Evolutionary conservation across 495 filamentous ascomycete species (phyloP).

Genomic region (Saxophila tyrrhenica): DNA sequence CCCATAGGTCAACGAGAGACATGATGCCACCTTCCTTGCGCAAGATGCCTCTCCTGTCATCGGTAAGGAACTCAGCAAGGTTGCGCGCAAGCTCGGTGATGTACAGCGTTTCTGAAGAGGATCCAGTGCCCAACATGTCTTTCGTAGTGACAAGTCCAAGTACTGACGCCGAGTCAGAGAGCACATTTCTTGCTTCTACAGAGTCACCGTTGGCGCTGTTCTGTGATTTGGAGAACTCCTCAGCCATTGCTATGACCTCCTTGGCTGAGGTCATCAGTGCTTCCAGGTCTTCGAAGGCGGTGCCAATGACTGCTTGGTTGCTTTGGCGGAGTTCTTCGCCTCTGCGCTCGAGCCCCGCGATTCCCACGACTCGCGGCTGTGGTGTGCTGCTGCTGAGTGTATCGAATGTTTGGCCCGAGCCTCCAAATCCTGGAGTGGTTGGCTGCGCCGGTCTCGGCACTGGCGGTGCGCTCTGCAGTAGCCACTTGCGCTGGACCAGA

Average conservation of each 20-base stretch:
- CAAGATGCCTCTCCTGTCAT: conserved; percentile 73
- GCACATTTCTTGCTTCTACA: conserved; percentile 56
- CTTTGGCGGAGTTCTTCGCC: conserved; percentile 73
- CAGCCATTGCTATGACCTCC: conserved; percentile 85
- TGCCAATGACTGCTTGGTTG: conserved; percentile 86
- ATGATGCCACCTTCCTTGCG: conserved; percentile 84
- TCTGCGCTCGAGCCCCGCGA: conserved; percentile 81
- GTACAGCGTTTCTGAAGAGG: conserved; percentile 49
- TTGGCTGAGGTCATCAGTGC: conserved; percentile 96
- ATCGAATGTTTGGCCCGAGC: background rate
- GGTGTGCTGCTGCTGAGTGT: conserved; percentile 10
- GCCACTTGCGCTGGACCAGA: conserved; percentile 91
- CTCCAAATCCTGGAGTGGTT: background rate
- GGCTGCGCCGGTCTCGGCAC: conserved; percentile 50
- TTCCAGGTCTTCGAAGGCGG: conserved; percentile 91
- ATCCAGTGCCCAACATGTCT: conserved; percentile 58
- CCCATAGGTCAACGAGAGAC: conserved; percentile 91
- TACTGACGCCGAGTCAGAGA: conserved; percentile 74
- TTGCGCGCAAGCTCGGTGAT: conserved; percentile 74
- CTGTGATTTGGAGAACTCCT: conserved; percentile 65
- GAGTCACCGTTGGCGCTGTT: conserved; percentile 32
- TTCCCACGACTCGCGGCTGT: conserved; percentile 59
- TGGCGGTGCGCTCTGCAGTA: conserved; percentile 84
- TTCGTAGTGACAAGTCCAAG: conserved; percentile 85
- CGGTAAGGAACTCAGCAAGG: conserved; percentile 85